Evolutionary conservation across 176 grass and related monocot species (phyloP).

Genomic region (Avena insularis): DNA sequence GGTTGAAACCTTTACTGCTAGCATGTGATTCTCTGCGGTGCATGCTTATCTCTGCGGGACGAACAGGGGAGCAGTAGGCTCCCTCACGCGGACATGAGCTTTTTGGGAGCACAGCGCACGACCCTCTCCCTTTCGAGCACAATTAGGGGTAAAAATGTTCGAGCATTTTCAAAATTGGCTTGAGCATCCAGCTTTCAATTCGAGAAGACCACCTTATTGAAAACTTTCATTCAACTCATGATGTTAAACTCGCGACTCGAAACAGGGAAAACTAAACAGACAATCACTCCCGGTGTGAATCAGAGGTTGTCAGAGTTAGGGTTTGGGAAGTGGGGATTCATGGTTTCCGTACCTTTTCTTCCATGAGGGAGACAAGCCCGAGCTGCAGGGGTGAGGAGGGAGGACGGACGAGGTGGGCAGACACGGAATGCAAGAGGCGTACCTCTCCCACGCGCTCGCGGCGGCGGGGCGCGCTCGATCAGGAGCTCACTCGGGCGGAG

Average conservation of each 20-base stretch:
- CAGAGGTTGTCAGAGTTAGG: not conserved
- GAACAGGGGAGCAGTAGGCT: constrained; percentile 3
- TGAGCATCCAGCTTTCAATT: not conserved
- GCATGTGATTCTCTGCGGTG: not conserved
- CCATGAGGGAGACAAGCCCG: not conserved
- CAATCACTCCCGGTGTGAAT: not conserved
- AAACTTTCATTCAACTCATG: not conserved
- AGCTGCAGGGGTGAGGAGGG: not conserved
- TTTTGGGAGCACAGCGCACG: not conserved
- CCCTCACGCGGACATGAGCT: not conserved
- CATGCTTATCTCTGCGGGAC: not conserved
- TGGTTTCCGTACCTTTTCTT: not conserved
- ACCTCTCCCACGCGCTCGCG: not conserved
- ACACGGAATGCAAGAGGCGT: not conserved
- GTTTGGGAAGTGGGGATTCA: not conserved
- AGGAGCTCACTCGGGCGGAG: not conserved
- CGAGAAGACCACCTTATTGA: not conserved
- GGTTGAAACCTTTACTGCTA: not conserved
- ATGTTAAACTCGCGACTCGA: not conserved
- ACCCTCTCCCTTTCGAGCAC: not conserved
- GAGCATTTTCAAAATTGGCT: not conserved
- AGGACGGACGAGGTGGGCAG: not conserved
- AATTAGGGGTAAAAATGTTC: not conserved
- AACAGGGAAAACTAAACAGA: not conserved
- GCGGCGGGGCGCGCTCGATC: not conserved